Evolutionary conservation across 2,329 filamentous ascomycete species (phyloP).

Genomic region (Ophidiomyces ophidiicola): DNA sequence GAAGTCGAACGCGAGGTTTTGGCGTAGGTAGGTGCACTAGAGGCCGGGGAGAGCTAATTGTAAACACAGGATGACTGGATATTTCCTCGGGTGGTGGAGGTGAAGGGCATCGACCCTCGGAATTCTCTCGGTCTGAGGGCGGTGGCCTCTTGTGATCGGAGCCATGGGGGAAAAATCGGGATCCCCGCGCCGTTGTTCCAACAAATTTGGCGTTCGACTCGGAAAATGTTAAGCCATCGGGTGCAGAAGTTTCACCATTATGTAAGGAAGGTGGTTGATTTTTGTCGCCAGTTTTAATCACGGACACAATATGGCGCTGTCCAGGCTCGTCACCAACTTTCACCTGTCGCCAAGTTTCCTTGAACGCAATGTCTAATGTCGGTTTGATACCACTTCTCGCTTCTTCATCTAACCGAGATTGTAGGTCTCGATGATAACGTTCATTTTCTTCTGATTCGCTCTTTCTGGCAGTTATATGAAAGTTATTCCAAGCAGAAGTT

Average conservation of each 20-base stretch:
- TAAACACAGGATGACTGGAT: constrained; percentile 45
- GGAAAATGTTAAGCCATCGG: constrained; percentile 26
- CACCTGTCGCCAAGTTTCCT: constrained; percentile 38
- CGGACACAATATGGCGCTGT: constrained; percentile 29
- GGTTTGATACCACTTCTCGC: constrained; percentile 22
- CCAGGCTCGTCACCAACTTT: constrained; percentile 31
- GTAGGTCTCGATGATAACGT: constrained; percentile 30
- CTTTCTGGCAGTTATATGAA: constrained; percentile 29
- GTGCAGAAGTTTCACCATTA: constrained; percentile 27
- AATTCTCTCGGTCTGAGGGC: constrained; percentile 23
- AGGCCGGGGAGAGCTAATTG: constrained; percentile 39
- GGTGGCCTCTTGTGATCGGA: constrained; percentile 28
- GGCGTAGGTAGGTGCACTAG: constrained; percentile 47
- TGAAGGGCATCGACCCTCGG: constrained; percentile 31
- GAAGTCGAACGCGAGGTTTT: constrained; percentile 68
- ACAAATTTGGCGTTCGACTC: constrained; percentile 26
- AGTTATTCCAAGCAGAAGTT: constrained; percentile 35
- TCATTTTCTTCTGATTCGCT: constrained; percentile 33
- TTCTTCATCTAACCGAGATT: constrained; percentile 29
- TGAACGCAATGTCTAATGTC: constrained; percentile 28
- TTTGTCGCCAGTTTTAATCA: constrained; percentile 26
- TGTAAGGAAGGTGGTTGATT: constrained; percentile 24
- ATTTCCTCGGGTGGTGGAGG: constrained; percentile 47
- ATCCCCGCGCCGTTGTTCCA: constrained; percentile 32
- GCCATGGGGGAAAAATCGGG: constrained; percentile 38